Evolutionary conservation across 139 green algal genomes (phyloP).

Genomic region (Zygnema circumcarinatum): DNA sequence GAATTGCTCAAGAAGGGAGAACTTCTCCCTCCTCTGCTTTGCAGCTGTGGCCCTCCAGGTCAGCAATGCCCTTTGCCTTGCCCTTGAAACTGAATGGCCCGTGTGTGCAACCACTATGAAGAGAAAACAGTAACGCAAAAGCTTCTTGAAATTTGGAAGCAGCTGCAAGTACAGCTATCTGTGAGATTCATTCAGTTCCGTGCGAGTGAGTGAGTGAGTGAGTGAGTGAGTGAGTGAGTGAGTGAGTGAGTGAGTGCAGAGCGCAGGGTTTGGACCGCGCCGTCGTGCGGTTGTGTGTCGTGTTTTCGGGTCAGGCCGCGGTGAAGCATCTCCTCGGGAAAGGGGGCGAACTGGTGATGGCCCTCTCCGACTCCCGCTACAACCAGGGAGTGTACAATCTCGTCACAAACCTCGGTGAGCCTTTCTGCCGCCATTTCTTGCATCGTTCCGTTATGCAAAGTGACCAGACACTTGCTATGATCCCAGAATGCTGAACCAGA

Average conservation of each 20-base stretch:
- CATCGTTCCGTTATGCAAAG: not conserved
- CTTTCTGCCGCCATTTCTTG: too few species aligned
- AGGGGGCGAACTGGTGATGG: slow-evolving; percentile 64
- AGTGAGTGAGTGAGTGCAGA: not conserved
- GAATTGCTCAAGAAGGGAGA: too few species aligned
- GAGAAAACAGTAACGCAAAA: too few species aligned
- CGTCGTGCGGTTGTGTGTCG: slow-evolving; percentile 45
- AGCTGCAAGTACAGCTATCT: too few species aligned
- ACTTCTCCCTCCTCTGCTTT: too few species aligned
- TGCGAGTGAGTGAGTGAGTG: slow-evolving; percentile 3
- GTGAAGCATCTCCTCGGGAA: slow-evolving; percentile 62
- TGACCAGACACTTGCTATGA: not conserved
- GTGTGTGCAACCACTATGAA: too few species aligned
- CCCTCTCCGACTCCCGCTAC: slow-evolving; percentile 51
- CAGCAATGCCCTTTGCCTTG: too few species aligned
- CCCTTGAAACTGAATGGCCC: too few species aligned
- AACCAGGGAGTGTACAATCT: slow-evolving; percentile 65
- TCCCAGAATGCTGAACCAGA: not conserved
- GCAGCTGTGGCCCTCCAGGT: too few species aligned
- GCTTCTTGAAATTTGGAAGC: too few species aligned
- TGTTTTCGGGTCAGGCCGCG: slow-evolving; percentile 57
- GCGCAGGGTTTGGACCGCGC: not conserved
- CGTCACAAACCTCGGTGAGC: slow-evolving; percentile 60
- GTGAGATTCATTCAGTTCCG: too few species aligned
- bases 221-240: not conserved